Base-by-base conservation (phyloP, 805 yeast genomes). In the Candida gorgasii region DNA sequence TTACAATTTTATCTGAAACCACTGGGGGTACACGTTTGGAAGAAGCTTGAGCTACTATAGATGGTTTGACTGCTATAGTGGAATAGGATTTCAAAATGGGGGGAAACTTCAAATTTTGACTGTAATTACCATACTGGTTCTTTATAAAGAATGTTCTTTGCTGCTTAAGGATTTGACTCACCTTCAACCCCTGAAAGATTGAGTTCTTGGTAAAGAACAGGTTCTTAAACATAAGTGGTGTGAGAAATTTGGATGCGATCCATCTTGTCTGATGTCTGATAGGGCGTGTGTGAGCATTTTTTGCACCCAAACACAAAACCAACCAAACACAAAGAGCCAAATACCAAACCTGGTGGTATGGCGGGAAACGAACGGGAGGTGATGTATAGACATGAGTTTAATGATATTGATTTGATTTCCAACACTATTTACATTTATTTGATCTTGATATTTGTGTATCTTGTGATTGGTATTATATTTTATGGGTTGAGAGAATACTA, bases 151-250 rank as follows among this genome's bases (percentile, higher is more conserved):
- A 46, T 4, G 40, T 32, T 14, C 43, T 20, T 19, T 46, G 49
- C 31, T 36, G 42, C 18, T 24, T 39, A 37, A 43, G 22, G 12
- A 43, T n/a, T 38, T 40, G 38, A 13, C 26, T 19, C 1, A 37
- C 38, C 18, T 30, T 43, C 39, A 46, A 38, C 30, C 61, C 62
- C 45, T 74, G 54, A 26, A 79, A 73, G 17, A 76, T 62, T 3
- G 76, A 53, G 61, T 81, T 82, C 55, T 69, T 72, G 47, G 80
- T 68, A 59, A 82, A 81, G 67, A 76, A 80, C 61, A 79, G 78
- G 67, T 76, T 75, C 54, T 72, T 73, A 35, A 79, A 73, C 37
- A 80, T 59, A 52, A 3, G 22, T 43, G 39, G 33, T 16, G 32
- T 24, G 33, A 19, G 42, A 29, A n/a, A 16, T n/a, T n/a, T n/a